Base-by-base conservation (phyloP, 441 rosid species). In the Euphorbia celastroides region DNA sequence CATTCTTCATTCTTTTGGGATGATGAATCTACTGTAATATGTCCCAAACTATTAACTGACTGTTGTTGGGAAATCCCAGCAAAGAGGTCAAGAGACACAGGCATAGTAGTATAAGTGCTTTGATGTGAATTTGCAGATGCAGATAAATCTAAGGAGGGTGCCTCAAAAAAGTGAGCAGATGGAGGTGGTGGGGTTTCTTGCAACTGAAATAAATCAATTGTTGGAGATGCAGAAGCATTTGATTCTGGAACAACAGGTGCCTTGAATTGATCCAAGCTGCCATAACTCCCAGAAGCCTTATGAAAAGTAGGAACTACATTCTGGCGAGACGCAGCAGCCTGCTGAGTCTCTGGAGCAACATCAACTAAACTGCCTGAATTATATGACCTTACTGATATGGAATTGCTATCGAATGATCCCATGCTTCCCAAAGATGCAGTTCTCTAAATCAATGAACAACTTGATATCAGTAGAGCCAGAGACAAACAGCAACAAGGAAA, bases 1-100 rank as follows among this genome's bases (percentile, higher is more conserved):
- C 97, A 93, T 70, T 93, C 97, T 73, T 85, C 88, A 72, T 85
- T 79, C 71, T 81, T 82, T 27, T 87, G 72, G 5, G 60, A 62
- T 57, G 85, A 59, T 22, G 75, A 68, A 66, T 80, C 84, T 48
- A 67, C 57, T 32, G 71, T 64, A 64, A 65, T 77, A 30, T 68
- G 74, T 54, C 65, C 68, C 62, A 64, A 46, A 64, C 65, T 65
- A n/a, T 76, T 30, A 71, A 70, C 69, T 65, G 84, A 67, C 63
- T 74, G 85, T 62, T 79, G 87, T 72, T 70, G 72, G 60, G 63
- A 22, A 75, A 60, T 73, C 56, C 68, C 82, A 77, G 78, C 76
- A 78, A 87, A 78, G 65, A 85, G 82, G 68, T 86, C 84, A 65
- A 86, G 27, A 50, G 88, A 73, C 52, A 81, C 54, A 62, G 81